A percentile compares a stretch with the other conserved stretches of the same genome.
These are phyloP conservation scores for Tubosaeta sp. DNA, from an alignment of 768 basidiomycete genomes.

Conservation along the genomic window DNA sequence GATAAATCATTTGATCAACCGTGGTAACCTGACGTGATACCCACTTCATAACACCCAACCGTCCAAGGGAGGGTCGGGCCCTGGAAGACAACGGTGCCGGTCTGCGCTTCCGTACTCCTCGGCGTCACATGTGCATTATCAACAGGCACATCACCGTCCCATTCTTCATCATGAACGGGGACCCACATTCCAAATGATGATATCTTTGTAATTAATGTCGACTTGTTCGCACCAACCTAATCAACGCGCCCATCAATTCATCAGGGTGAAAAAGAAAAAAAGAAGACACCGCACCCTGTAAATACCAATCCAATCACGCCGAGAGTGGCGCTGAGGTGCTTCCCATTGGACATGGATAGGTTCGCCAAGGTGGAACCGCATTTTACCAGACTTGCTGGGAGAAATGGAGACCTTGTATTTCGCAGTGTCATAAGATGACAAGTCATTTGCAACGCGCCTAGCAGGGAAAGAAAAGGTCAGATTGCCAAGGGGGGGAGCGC, in stretches of 20 bases:
- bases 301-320: slow-evolving; percentile 95
- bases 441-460: slow-evolving; percentile 77
- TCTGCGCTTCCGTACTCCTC: slow-evolving; percentile 42
- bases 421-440: slow-evolving; percentile 73
- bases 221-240: slow-evolving; percentile 85
- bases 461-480: not conserved
- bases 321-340: slow-evolving; percentile 80
- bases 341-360: slow-evolving; percentile 84
- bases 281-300: slow-evolving; percentile 54
- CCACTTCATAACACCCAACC: slow-evolving; percentile 76
- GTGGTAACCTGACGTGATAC: not conserved
- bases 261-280: not conserved
- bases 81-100: slow-evolving; percentile 70
- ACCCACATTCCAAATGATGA: slow-evolving; percentile 90
- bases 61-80: slow-evolving; percentile 83
- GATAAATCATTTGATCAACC: not conserved
- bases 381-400: slow-evolving; percentile 45
- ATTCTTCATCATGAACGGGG: slow-evolving; percentile 87
- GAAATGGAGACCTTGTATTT: slow-evolving; percentile 72
- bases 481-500: not conserved
- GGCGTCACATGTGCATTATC: slow-evolving; percentile 36
- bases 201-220: slow-evolving; percentile 74
- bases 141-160: slow-evolving; percentile 82
- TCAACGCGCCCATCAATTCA: slow-evolving; percentile 2
- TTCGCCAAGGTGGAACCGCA: slow-evolving; percentile 86